These are phyloP conservation scores for Venturia nashicola DNA, from an alignment of 2,329 filamentous ascomycete genomes.

Conservation along the genomic window DNA sequence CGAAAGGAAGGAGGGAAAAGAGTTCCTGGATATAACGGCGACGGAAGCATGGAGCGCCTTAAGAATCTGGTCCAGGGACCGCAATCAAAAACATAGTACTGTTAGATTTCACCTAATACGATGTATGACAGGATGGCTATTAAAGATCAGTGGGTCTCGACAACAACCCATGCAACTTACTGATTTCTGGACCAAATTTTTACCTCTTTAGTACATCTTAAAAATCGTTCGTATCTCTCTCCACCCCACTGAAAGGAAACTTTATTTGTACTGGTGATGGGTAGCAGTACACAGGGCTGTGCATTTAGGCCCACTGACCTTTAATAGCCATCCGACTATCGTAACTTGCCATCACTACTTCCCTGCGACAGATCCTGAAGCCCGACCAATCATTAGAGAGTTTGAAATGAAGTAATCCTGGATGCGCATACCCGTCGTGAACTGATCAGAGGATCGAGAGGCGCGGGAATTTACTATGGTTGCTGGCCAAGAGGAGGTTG, in stretches of 20 bases:
- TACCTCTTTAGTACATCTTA: no score
- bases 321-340: no score
- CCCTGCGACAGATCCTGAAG: background rate
- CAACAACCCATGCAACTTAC: no score
- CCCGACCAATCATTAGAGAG: background rate
- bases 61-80: background rate
- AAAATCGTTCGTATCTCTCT: no score
- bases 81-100: background rate
- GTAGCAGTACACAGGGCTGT: no score
- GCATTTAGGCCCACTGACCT: no score
- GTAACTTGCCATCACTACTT: background rate
- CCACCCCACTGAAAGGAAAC: no score
- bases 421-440: background rate
- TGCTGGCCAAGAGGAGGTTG: no score
- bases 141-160: no score
- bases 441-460: background rate
- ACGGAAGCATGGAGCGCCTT: background rate
- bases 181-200: no score
- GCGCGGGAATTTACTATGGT: background rate
- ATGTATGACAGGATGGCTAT: no score
- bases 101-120: background rate
- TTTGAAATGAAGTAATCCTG: background rate
- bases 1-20: background rate
- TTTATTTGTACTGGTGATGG: no score
- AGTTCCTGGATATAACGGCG: background rate